These are phyloP conservation scores for Pyrus hybrid DNA, from an alignment of 331 rosid species.

Conservation along the genomic window DNA sequence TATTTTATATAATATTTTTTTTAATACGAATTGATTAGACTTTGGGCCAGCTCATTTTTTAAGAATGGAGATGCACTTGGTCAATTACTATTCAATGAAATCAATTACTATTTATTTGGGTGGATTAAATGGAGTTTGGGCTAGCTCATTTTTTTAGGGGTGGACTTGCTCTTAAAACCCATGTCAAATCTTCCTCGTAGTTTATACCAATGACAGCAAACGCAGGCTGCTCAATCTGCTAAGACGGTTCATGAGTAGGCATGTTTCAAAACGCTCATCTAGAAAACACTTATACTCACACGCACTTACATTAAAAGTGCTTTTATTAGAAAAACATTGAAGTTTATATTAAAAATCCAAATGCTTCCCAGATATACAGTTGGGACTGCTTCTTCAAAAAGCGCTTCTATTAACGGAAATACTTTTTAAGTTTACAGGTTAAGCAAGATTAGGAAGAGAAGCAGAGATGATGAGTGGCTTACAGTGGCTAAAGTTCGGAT, in stretches of 20 bases:
- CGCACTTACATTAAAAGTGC: neutral
- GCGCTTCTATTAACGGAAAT: neutral
- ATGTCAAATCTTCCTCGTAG: constrained; percentile 36
- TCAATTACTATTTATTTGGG: too few relatives aligned
- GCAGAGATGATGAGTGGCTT: constrained; percentile 8
- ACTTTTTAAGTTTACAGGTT: neutral
- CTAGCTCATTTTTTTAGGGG: too few relatives aligned
- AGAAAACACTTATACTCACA: neutral
- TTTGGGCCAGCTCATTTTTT: too few relatives aligned
- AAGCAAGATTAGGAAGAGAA: neutral
- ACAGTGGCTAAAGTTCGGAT: constrained; percentile 41
- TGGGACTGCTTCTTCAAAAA: neutral
- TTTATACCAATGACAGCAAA: constrained; percentile 73
- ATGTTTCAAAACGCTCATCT: too few relatives aligned
- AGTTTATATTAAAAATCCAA: neutral
- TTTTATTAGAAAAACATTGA: too few relatives aligned
- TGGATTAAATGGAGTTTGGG: too few relatives aligned
- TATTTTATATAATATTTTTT: too few relatives aligned
- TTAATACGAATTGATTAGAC: too few relatives aligned
- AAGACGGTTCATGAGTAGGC: neutral
- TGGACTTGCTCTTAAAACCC: constrained; percentile 21
- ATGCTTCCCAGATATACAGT: neutral
- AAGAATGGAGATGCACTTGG: too few relatives aligned
- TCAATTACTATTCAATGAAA: too few relatives aligned
- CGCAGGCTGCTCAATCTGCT: constrained; percentile 67